Evolutionary conservation across 805 yeast genomes (phyloP).

Genomic region (Saturnispora zaruensis): DNA sequence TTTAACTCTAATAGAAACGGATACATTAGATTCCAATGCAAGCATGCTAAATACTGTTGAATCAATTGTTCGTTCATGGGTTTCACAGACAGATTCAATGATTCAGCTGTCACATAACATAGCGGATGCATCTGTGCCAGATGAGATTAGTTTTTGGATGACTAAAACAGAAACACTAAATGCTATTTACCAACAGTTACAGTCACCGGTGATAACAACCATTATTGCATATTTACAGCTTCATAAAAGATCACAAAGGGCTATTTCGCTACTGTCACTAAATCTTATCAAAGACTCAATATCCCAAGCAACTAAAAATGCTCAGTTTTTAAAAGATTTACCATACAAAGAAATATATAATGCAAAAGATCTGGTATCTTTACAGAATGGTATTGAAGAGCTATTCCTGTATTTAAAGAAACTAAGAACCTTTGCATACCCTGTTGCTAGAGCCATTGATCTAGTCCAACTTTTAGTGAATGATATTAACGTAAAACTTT

Average conservation of each 20-base stretch:
- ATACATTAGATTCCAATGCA: slow-evolving; percentile 39
- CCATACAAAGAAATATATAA: slow-evolving; percentile 54
- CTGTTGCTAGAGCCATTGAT: slow-evolving; percentile 52
- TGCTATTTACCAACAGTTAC: slow-evolving; percentile 50
- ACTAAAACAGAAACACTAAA: slow-evolving; percentile 55
- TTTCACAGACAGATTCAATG: slow-evolving; percentile 48
- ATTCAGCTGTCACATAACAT: slow-evolving; percentile 47
- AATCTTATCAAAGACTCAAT: slow-evolving; percentile 54
- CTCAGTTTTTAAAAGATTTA: slow-evolving; percentile 56
- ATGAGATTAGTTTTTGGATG: slow-evolving; percentile 74
- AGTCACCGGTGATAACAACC: slow-evolving; percentile 41
- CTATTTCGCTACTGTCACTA: slow-evolving; percentile 64
- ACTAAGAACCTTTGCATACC: slow-evolving; percentile 51
- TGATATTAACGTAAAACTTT: slow-evolving; percentile 44
- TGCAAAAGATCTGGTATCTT: slow-evolving; percentile 35
- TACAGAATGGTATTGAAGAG: slow-evolving; percentile 37
- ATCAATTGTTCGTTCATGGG: slow-evolving; percentile 64
- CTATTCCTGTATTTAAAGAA: slow-evolving; percentile 59
- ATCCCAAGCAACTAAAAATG: slow-evolving; percentile 44
- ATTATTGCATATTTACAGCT: slow-evolving; percentile 54
- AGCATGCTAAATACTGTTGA: slow-evolving; percentile 62
- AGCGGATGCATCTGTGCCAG: slow-evolving; percentile 44
- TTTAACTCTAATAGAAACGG: slow-evolving; percentile 16
- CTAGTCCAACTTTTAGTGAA: slow-evolving; percentile 57
- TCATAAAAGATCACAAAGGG: slow-evolving; percentile 75